Evolutionary conservation across 2,329 filamentous ascomycete species (phyloP), one percentile per base, ranked within the genome.

Genomic region (Huntiella bhutanensis): DNA sequence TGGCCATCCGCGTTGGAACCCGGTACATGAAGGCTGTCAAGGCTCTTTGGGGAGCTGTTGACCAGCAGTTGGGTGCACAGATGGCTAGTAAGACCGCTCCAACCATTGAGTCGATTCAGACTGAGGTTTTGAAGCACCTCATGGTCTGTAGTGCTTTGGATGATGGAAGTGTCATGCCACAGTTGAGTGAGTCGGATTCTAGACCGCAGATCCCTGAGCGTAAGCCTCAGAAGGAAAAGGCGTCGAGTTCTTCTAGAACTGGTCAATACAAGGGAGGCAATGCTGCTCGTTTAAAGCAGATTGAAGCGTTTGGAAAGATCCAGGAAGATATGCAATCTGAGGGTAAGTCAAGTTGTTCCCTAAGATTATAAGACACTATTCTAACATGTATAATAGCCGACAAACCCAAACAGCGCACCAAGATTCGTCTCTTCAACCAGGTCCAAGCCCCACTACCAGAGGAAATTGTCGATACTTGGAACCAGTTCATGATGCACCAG

Each of bases 11-110:
- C 56, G 86, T 82, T 53, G 81, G 82, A 11, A 80, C 75, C 5
- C 66, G 81, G 0, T 88, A 85, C 59, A 79, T 77, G 70, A 80
- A 77, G 55, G 81, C 80, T 1, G 80, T 84, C 2, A 72, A 81
- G 55, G 69, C 73, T 3, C 86, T 81, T 54, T 77, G 80, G 66
- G 68, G 68, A 49, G 77, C 80, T n/a, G 75, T 80, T 2, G 79
- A 85, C 43, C 67, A 73, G 35, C 72, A 76, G 48, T 59, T 75
- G 5, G 59, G 63, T 0, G 70, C 68, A 1, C 59, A 60, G 32
- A 39, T 32, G 0, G 61, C 63, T 3, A 64, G 65, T 2, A 73
- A 76, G 45, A 62, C 69, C 13, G 62, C 77, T 22, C 60, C 71
- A 40, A 71, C 61, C 15, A 66, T 8, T 64, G 22, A 28, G 22